Conservation (phyloP, 805 yeast species). For the Candida nemodendra region DNA sequence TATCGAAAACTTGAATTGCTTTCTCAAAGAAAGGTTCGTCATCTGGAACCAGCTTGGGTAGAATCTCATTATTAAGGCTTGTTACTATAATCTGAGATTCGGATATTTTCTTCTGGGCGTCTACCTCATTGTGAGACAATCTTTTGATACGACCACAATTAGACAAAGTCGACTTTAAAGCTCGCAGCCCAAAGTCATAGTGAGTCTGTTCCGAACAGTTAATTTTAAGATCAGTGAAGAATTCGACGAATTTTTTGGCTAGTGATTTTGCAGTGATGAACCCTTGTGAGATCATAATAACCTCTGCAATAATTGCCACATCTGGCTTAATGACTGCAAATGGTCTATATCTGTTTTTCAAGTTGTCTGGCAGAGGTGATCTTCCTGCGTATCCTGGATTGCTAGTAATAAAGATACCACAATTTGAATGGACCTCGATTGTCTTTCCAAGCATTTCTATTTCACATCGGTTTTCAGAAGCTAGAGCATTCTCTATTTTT, state of each 20-base stretch:
- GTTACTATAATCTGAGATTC: conserved; percentile 41
- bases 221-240: conserved; percentile 47
- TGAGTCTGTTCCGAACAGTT: conserved; percentile 58
- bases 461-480: conserved; percentile 11
- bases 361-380: conserved; percentile 77
- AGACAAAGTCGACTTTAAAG: conserved; percentile 65
- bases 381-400: conserved; percentile 89
- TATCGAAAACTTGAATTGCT: conserved; percentile 28
- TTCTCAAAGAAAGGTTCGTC: conserved; percentile 48
- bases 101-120: conserved; percentile 2
- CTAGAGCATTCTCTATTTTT: conserved; percentile 57
- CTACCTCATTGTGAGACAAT: neutral
- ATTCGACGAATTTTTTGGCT: conserved; percentile 49
- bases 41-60: conserved; percentile 59
- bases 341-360: conserved; percentile 73
- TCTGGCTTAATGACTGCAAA: conserved; percentile 78
- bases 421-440: conserved; percentile 40
- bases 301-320: conserved; percentile 62
- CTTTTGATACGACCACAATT: conserved; percentile 50
- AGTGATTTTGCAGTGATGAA: conserved; percentile 47
- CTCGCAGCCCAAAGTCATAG: conserved; percentile 88
- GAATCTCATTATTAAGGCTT: conserved; percentile 58
- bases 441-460: conserved; percentile 45
- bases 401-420: conserved; percentile 86
- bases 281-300: conserved; percentile 71